Evolutionary conservation across 345 rosid species (phyloP), one percentile per base, ranked within the genome.

Genomic region (Gynandropsis gynandra): DNA sequence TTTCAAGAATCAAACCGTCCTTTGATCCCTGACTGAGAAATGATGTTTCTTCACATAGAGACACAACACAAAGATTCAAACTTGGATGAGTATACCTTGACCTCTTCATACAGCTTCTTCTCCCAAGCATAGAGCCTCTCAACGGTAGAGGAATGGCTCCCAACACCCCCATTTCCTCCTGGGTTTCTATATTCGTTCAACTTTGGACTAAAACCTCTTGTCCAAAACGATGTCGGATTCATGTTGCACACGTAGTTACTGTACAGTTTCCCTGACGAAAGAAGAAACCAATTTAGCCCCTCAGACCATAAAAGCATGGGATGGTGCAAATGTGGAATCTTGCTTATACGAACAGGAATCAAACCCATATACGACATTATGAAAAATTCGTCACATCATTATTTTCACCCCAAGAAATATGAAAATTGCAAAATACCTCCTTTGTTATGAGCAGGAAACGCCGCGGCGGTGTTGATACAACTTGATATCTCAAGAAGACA

Each of bases 121-220:
- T 87, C 98, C 98, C 98, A 90, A 42, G 96, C 95, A 65, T 77
- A 87, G 7, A 90, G 64, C 50, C 89, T 82, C 59, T 87, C 98
- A 10, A 85, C 77, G 5, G 96, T 87, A 9, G 89, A 90, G 29
- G 82, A 82, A 52, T 90, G 98, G 68, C 95, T 69, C 46, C 67
- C 67, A 37, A 56, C 67, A 42, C 57, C 61, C 48, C 67, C 41
- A 11, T 27, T 50, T 16, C 61, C 65, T 16, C 65, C 70, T 33
- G 66, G 20, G 29, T 72, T 75, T 45, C 77, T 71, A 53, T 54
- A 75, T 42, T 70, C 83, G 6, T 71, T 67, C 48, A 61, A 58
- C 74, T 77, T 82, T 0, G 72, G 82, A 67, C 75, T 74, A 36
- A 78, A 83, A 16, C 82, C 77, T 69, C 87, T 78, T 16, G 90